Base-by-base conservation (phyloP, 2,329 filamentous ascomycete species). In the Colletotrichum navitas region DNA sequence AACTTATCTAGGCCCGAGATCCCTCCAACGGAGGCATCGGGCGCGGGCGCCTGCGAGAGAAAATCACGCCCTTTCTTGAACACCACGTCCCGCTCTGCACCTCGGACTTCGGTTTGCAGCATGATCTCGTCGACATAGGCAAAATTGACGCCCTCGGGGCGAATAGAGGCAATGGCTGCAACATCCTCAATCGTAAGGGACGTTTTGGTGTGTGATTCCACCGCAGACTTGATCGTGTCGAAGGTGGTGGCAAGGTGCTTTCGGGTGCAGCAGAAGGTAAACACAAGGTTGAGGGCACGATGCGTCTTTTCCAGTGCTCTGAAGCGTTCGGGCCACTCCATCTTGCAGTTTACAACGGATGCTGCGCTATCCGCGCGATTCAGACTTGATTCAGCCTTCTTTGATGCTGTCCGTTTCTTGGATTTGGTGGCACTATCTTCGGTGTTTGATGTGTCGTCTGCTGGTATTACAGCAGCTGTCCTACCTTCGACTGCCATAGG, bases 171-270 rank as follows among this genome's bases (percentile, higher is more conserved):
- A 73, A 98, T 92, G 73, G 92, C 89, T 1, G 95, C 94, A 24
- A 98, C 90, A 82, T 98, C 94, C 72, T 93, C 90, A 26, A 96
- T 83, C 0, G 85, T 85, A 52, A 99, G 81, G 24, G 90, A 84
- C 32, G 89, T 87, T 76, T 92, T 91, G 72, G 91, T 94, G 78
- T 98, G 94, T 0, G 89, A 89, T 80, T 98, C 94, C 0, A 98
- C 95, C 0, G 95, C 89, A 11, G 90, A 88, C 76, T 91, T 94
- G 58, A 99, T 93, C 7, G 92, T 97, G 21, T 96, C 93, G 75
- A 98, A 94, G 0, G 95, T 98, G 0, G 96, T 98, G 0, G 93
- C 91, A 36, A 98, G 87, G 77, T 98, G 93, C 79, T 97, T 98
- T 56, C 96, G 91, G 1, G 95, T 95, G 79, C 91, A 96, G 83